These are phyloP conservation scores for Centrapalus pauciflorus DNA, from an alignment of 129 eudicot genomes.

Conservation along the genomic window DNA sequence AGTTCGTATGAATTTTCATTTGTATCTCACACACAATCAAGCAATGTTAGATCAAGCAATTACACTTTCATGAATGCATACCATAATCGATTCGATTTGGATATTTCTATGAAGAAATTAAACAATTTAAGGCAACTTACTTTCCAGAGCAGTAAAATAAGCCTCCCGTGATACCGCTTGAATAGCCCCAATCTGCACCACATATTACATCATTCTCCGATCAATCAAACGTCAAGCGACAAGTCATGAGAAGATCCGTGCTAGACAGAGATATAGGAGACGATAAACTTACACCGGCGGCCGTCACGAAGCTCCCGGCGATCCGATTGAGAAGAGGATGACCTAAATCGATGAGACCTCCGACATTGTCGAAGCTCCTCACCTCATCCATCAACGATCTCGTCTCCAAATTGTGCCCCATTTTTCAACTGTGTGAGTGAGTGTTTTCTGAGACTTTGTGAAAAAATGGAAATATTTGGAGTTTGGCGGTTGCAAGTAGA, in stretches of 20 bases:
- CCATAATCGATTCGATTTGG: not conserved
- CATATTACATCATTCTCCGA: not conserved
- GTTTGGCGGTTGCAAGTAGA: not conserved
- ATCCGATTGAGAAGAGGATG: conserved; percentile 85
- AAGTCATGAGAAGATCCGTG: not conserved
- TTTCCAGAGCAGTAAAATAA: conserved; percentile 61
- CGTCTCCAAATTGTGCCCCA: conserved; percentile 48
- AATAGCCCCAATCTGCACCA: conserved; percentile 72
- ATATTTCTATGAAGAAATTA: not conserved
- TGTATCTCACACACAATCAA: not conserved
- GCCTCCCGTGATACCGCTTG: conserved; percentile 89
- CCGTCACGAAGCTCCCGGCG: conserved; percentile 67
- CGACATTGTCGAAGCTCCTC: conserved; percentile 39
- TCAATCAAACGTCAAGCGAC: not conserved
- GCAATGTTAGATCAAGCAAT: not conserved
- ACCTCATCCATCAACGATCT: conserved; percentile 64
- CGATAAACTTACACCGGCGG: conserved; percentile 62
- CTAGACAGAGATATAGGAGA: not conserved
- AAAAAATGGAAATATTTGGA: not conserved
- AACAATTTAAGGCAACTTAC: conserved; percentile 15
- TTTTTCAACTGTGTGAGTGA: not conserved
- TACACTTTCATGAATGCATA: not conserved
- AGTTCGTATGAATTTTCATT: not conserved
- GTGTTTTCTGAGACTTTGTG: not conserved
- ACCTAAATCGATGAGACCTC: conserved; percentile 55